Evolutionary conservation across 768 basidiomycete species (phyloP).

Genomic region (Wakefieldia striispora): DNA sequence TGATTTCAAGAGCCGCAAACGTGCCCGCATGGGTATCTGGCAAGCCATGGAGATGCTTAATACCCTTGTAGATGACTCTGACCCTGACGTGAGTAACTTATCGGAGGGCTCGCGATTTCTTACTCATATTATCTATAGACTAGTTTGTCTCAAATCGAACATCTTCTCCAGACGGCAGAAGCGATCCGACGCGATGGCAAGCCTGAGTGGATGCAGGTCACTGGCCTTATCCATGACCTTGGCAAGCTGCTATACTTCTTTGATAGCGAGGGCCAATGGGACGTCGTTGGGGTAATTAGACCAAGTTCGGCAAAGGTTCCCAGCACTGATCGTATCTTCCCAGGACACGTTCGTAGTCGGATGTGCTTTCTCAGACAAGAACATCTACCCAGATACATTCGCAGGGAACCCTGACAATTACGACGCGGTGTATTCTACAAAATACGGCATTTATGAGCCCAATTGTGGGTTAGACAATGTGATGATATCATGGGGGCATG

Average conservation of each 20-base stretch:
- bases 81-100: slow-evolving; percentile 64
- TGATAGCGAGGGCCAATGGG: slow-evolving; percentile 89
- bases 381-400: slow-evolving; percentile 80
- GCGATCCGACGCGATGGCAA: slow-evolving; percentile 83
- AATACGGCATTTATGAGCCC: slow-evolving; percentile 73
- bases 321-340: slow-evolving; percentile 3
- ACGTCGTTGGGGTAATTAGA: slow-evolving; percentile 77
- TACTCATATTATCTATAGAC: slow-evolving; percentile 45
- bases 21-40: slow-evolving; percentile 83
- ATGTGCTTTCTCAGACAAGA: slow-evolving; percentile 81
- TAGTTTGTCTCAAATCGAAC: slow-evolving; percentile 80
- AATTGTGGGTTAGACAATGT: slow-evolving; percentile 84
- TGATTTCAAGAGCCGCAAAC: slow-evolving; percentile 62
- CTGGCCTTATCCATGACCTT: slow-evolving; percentile 85
- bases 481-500: slow-evolving; percentile 90
- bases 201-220: slow-evolving; percentile 91
- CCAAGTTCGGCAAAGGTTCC: background rate
- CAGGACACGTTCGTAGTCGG: slow-evolving; percentile 81
- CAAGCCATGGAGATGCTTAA: slow-evolving; percentile 85
- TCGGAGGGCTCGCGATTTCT: background rate
- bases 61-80: slow-evolving; percentile 86
- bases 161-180: slow-evolving; percentile 89
- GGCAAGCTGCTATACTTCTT: slow-evolving; percentile 86
- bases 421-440: slow-evolving; percentile 66
- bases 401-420: slow-evolving; percentile 64